Conservation (phyloP, 805 yeast genomes). For the Candida tammaniensis region DNA sequence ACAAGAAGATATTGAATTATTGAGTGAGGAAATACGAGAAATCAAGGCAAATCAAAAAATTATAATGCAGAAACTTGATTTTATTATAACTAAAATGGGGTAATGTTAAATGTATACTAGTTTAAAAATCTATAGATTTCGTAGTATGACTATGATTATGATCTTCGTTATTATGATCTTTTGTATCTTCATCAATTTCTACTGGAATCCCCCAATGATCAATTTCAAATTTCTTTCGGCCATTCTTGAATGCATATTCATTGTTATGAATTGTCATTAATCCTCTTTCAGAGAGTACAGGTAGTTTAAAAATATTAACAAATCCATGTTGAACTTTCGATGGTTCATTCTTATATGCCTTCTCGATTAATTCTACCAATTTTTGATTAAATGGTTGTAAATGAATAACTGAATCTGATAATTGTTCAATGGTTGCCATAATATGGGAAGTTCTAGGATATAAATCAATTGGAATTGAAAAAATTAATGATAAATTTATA, state of each 20-base stretch:
- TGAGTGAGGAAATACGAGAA: constrained; percentile 4
- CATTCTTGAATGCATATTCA: constrained; percentile 84
- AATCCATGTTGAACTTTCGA: constrained; percentile 82
- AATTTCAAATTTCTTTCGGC: constrained; percentile 78
- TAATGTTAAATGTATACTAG: not conserved
- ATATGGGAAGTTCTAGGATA: constrained; percentile 53
- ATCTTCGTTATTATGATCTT: not conserved
- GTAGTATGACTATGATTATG: constrained; percentile 20
- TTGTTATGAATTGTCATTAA: constrained; percentile 70
- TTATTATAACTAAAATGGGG: constrained; percentile 4
- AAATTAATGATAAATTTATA: constrained; percentile 46
- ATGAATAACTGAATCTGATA: constrained; percentile 67
- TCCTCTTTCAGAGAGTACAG: constrained; percentile 72
- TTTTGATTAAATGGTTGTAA: constrained; percentile 81
- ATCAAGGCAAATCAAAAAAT: constrained; percentile 2
- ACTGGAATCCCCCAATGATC: constrained; percentile 98
- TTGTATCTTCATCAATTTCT: constrained; percentile 59
- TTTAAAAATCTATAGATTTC: constrained; percentile 31
- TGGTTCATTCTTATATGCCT: constrained; percentile 69
- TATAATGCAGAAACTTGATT: constrained; percentile 10
- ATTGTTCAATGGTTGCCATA: constrained; percentile 49
- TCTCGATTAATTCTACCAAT: constrained; percentile 62
- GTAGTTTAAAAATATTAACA: constrained; percentile 70
- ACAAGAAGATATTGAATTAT: constrained; percentile 1
- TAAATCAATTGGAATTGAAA: constrained; percentile 63